phyloP scores from a whole-genome alignment of 306 rosid species.

The Boehmeria nivea region DNA sequence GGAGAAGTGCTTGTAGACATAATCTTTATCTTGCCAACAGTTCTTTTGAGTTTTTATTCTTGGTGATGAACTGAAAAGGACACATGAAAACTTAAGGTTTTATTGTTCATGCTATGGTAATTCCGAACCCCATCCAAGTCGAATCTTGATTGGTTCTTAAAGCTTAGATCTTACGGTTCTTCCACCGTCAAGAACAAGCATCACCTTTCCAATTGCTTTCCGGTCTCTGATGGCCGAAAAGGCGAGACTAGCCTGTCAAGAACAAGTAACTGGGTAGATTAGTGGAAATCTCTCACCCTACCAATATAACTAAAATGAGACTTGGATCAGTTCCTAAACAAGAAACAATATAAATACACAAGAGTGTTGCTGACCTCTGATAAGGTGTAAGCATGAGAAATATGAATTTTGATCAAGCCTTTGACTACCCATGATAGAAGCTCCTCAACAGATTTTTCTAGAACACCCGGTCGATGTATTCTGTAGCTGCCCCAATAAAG shows the following conservation, averaged over 20 bases:
- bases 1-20: neutral
- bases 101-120: neutral
- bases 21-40: too few relatives aligned
- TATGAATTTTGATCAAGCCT: conserved; percentile 69
- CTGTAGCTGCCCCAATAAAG: conserved; percentile 96
- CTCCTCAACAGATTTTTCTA: conserved; percentile 74
- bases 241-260: conserved; percentile 77
- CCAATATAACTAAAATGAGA: neutral
- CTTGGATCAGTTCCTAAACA: neutral
- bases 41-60: neutral
- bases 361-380: conserved; percentile 58
- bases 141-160: conserved; percentile 25
- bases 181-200: conserved; percentile 56
- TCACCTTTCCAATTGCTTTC: conserved; percentile 85
- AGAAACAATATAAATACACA: neutral
- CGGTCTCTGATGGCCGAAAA: conserved; percentile 78
- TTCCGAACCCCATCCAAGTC: conserved; percentile 19
- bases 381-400: conserved; percentile 65
- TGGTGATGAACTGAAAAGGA: neutral
- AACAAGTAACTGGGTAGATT: conserved; percentile 16
- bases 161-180: conserved; percentile 53
- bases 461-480: conserved; percentile 62
- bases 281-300: conserved; percentile 12
- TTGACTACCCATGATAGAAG: conserved; percentile 68
- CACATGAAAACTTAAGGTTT: neutral